Base-by-base conservation (phyloP, 345 rosid species). In the Ailanthus altissimus region DNA sequence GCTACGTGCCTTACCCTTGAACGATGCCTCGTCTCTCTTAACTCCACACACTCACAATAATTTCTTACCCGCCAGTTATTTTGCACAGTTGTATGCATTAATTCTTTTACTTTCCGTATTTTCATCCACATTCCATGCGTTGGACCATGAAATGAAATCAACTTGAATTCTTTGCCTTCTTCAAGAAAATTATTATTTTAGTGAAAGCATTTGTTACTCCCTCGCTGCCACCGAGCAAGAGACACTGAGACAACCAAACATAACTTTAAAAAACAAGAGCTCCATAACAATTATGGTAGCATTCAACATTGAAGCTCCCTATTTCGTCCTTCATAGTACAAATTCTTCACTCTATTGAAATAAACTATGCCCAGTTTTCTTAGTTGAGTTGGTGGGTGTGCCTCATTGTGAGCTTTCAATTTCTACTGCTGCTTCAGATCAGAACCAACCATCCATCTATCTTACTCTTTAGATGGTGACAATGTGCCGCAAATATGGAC, bases 1-100 rank as follows among this genome's bases (percentile, higher is more conserved):
- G 84, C 82, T 75, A 77, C 88, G 83, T 72, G 78, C 64, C 86
- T n/a, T n/a, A n/a, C n/a, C n/a, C n/a, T 78, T 77, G 51, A 64
- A 74, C 83, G 83, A 36, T 67, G 77, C 46, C 53, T 75, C 80
- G 69, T 54, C 73, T 78, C 80, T 72, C 81, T 64, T 79, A 56
- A 59, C 77, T 77, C 83, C 86, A 68, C 74, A 28, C 36, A 63
- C 58, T 8, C 70, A 20, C 9, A 26, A 13, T 32, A 46, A 18
- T 45, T 74, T 53, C 53, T 76, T 50, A 64, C 77, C 75, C 2
- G 71, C 68, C 79, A 46, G 40, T 68, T 40, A 5, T 12, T 25
- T 67, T 7, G 11, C 13, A 15, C 46, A 10, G n/a, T 67, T 32
- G 54, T 80, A n/a, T 28, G 70, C n/a, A 2, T 26, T 50, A 5